phyloP scores from a whole-genome alignment of 352 stramenopile genomes.

The Phytophthora sp. region DNA sequence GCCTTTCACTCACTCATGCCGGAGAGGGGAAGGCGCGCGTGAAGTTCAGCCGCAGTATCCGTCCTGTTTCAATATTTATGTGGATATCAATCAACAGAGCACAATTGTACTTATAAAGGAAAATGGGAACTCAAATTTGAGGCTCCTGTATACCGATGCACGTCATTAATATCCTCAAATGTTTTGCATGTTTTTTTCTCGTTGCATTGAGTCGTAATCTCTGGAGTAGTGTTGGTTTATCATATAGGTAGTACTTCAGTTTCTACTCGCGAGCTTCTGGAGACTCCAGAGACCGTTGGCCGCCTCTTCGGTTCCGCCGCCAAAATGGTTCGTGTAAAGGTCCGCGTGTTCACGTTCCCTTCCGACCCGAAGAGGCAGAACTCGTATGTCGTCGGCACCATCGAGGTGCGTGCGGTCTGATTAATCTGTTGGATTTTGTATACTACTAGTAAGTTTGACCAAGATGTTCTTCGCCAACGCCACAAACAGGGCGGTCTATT shows the following conservation, averaged over 20 bases:
- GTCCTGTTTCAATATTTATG: conserved; percentile 42
- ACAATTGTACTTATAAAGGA: conserved; percentile 32
- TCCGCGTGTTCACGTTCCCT: conserved; percentile 81
- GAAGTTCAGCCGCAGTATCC: neutral
- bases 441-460: neutral
- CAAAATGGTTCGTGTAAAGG: conserved; percentile 54
- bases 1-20: neutral
- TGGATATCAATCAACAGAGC: conserved; percentile 33
- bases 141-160: conserved; percentile 22
- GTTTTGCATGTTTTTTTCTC: neutral
- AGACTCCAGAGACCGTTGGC: neutral
- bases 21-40: neutral
- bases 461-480: neutral
- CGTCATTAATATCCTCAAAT: conserved; percentile 14
- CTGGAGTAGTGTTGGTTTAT: too few relatives aligned
- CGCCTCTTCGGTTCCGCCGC: neutral
- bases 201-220: neutral
- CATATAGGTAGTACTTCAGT: too few relatives aligned
- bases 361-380: conserved; percentile 73
- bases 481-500: conserved; percentile 72
- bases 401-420: conserved; percentile 51
- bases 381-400: conserved; percentile 77
- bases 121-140: conserved; percentile 26
- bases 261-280: too few relatives aligned
- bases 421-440: neutral